Evolutionary conservation across 2,329 filamentous ascomycete species (phyloP), one percentile per base, ranked within the genome.

Genomic region (Aureobasidium musti): DNA sequence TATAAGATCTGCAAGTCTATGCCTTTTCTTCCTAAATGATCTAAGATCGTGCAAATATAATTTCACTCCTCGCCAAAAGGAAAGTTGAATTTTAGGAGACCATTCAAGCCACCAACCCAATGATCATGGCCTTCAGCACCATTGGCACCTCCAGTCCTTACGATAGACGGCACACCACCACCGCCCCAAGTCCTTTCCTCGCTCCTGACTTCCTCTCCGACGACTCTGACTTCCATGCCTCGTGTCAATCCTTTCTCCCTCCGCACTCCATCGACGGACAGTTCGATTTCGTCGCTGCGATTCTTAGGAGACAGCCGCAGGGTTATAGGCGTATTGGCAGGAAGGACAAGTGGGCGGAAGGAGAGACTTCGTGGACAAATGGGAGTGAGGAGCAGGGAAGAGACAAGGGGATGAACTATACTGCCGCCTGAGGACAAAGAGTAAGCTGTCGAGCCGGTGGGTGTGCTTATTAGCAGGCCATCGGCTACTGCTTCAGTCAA

Each of bases 101-200:
- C 91, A 75, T 97, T 99, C 74, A 99, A 79, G 0, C 95, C 94
- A 0, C 94, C 94, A 2, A 99, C 94, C 95, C 95, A 99, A 21
- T 94, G 92, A 77, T 98, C 94, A 73, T 97, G 92, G 28, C 83
- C 82, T 63, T 74, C 82, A 45, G 75, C 78, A 5, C 74, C 71
- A 71, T 84, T 81, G 72, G 82, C 72, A 71, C 79, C 70, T 19
- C 78, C 77, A 54, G 83, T 85, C 53, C 92, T 83, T 74, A 97
- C 95, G 37, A 98, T 91, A 75, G 92, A 96, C 2, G 95, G 95
- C 17, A 98, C 93, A 14, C 93, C 93, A 13, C 93, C 93, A 30
- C 93, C 91, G 37, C 84, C 82, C 90, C 85, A 86, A 53, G 82
- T 81, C 33, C 82, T 82, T 67, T 69, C 65, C 3, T 68, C 70